Percentiles rank a stretch among this genome's conserved stretches.
These are phyloP conservation scores for Ascochyta rabiei DNA, from an alignment of 2,329 filamentous ascomycete genomes.

Conservation along the genomic window DNA sequence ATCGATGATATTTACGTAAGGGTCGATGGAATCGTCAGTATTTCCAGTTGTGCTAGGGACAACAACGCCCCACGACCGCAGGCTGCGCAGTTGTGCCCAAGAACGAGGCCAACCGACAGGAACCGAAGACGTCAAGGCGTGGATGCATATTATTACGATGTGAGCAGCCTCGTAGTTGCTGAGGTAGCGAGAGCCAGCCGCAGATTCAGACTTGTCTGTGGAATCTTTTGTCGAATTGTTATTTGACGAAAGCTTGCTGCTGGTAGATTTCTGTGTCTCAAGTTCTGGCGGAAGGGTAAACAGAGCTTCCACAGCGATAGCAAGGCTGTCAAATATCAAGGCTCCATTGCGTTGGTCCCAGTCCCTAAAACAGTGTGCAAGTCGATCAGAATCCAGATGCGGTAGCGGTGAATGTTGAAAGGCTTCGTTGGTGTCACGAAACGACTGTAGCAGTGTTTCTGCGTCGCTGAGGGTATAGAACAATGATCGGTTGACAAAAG, in stretches of 20 bases:
- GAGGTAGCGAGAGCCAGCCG: constrained; percentile 29
- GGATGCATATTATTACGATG: constrained; percentile 50
- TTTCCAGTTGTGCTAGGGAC: constrained; percentile 28
- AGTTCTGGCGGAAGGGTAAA: constrained; percentile 46
- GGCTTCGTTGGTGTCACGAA: constrained; percentile 32
- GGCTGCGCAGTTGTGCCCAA: constrained; percentile 47
- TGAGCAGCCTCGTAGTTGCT: constrained; percentile 47
- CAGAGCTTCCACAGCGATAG: constrained; percentile 37
- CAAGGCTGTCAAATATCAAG: constrained; percentile 48
- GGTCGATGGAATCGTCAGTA: constrained; percentile 33
- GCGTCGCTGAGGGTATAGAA: constrained; percentile 43
- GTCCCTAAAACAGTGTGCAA: constrained; percentile 40
- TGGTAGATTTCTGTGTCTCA: constrained; percentile 31
- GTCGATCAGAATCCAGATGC: constrained; percentile 41
- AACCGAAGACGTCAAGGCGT: constrained; percentile 47
- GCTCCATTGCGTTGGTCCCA: constrained; percentile 44
- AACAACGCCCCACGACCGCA: constrained; percentile 47
- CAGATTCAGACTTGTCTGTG: neutral
- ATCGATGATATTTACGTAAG: constrained; percentile 47
- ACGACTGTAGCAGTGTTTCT: constrained; percentile 43
- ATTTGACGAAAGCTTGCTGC: constrained; percentile 27
- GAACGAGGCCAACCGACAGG: constrained; percentile 38
- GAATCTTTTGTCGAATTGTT: neutral
- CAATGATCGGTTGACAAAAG: constrained; percentile 41
- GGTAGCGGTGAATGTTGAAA: constrained; percentile 40